Base-by-base conservation (phyloP, 768 basidiomycete genomes). In the Tephrocybe sp. region DNA sequence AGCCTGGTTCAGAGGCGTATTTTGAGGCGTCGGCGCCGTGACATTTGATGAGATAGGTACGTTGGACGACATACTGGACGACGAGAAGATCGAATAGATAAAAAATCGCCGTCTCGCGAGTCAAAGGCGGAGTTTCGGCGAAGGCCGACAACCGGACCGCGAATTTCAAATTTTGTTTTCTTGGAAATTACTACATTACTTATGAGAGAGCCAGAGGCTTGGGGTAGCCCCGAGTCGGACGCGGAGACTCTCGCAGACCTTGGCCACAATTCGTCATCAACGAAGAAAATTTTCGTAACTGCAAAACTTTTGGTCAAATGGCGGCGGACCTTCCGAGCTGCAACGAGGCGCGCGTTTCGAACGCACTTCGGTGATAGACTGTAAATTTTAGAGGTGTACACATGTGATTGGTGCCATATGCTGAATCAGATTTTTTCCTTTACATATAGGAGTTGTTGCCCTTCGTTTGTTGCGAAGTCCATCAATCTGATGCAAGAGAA, bases 1-100 rank as follows among this genome's bases (percentile, higher is more conserved):
- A 11, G 90, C 89, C 58, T 89, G 83, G 48, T 75, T 84, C 55
- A 93, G 73, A 10, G 93, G 94, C 3, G 94, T 96, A 72, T 97
- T 96, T 74, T 91, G 89, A 20, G 93, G 93, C 14, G 93, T 97
- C 7, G 93, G 93, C n/a, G 93, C 93, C 3, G 88, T 85, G 21
- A 85, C 73, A 69, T 81, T 81, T 50, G 70, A 66, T 24, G 74
- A 70, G 67, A 90, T 89, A 61, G 84, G 80, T 47, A 90, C 68
- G 64, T 75, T 84, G 64, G 80, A 80, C 42, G 86, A 86, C 88
- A 90, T 90, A 32, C 55, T 57, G 37, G n/a, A 45, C 40, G 44
- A 39, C 25, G 41, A 41, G 47, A 43, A 51, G 37, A 46, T 42
- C 1, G 37, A 53, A 20, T 54, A 59, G 58, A 56, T 59, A 59